These are phyloP conservation scores for Pseudogymnoascus sp. DNA, from an alignment of 2,329 filamentous ascomycete genomes.

Conservation along the genomic window DNA sequence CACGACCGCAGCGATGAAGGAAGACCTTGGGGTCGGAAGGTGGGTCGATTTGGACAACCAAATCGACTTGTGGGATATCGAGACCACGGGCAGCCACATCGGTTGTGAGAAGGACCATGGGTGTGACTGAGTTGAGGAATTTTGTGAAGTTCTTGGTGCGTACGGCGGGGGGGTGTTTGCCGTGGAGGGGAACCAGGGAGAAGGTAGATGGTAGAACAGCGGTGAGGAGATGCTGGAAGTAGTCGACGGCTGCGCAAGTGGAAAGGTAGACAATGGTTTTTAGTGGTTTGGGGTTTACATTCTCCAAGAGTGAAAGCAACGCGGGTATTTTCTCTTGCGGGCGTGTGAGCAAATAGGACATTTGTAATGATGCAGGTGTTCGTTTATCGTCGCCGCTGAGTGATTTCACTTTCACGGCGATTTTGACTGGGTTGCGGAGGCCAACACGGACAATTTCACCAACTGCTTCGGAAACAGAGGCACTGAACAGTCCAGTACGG, in stretches of 20 bases:
- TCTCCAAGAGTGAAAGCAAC: slow-evolving; percentile 59
- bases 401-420: slow-evolving; percentile 85
- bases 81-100: slow-evolving; percentile 86
- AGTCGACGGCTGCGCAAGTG: slow-evolving; percentile 90
- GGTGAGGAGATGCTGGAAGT: slow-evolving; percentile 76
- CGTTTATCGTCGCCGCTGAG: slow-evolving; percentile 71
- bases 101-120: slow-evolving; percentile 80
- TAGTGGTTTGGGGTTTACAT: slow-evolving; percentile 64
- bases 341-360: slow-evolving; percentile 71
- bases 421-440: slow-evolving; percentile 86
- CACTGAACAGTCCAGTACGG: slow-evolving; percentile 87
- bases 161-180: slow-evolving; percentile 82
- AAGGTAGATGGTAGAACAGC: slow-evolving; percentile 60
- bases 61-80: slow-evolving; percentile 84
- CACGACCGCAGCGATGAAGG: slow-evolving; percentile 84
- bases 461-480: slow-evolving; percentile 91
- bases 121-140: slow-evolving; percentile 66
- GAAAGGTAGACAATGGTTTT: slow-evolving; percentile 88
- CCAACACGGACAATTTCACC: slow-evolving; percentile 88
- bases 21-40: slow-evolving; percentile 88
- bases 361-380: slow-evolving; percentile 86
- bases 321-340: slow-evolving; percentile 74
- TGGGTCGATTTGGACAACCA: slow-evolving; percentile 83
- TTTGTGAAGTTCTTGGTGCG: slow-evolving; percentile 79
- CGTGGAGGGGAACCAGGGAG: slow-evolving; percentile 72